Evolutionary conservation across 345 rosid genomes (phyloP), one percentile per base, ranked within the genome.

Genomic region (Carallia pectinifolia): DNA sequence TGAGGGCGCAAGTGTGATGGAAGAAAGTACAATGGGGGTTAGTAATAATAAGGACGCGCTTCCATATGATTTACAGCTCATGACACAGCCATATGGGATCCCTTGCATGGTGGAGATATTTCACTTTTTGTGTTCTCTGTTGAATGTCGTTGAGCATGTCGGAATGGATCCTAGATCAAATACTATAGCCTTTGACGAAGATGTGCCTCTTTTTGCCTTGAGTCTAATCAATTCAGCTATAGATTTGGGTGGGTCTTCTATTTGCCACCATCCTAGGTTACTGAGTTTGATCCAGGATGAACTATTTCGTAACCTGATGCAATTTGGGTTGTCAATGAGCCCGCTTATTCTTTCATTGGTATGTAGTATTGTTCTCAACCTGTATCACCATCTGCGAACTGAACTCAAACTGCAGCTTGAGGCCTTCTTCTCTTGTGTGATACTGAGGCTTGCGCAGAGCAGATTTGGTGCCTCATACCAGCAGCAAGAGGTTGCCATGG

Each of bases 401-500:
- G 98, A 95, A 76, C 86, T 95, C 66, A 95, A 92, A 81, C 79
- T 92, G 71, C 99, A 95, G 82, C 92, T 95, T 39, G 98, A 95
- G 84, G 99, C 99, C 68, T 95, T 95, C 90, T 95, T 95, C 80
- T 87, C 99, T 30, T 95, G 99, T 79, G 94, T 95, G 76, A 83
- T 92, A 76, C 77, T 95, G 83, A 91, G 98, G 84, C 94, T 95
- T 79, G 97, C 99, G 15, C 98, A 95, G 86, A 91, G 98, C 77
- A 92, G 84, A 81, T 86, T 84, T 78, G 98, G 98, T 52, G 88
- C 99, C 71, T 86, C 91, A 39, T 90, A 90, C 73, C 97, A 89
- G 85, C 99, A 92, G 83, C 99, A 92, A 87, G 99, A 95, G 87
- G 99, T 87, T 81, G 91, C 97, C 66, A 95, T 95, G 99, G 99